A percentile compares a stretch with the other conserved stretches of the same genome.
phyloP scores from a whole-genome alignment of 2,329 filamentous ascomycete genomes.

The Xenosphaeropsis pyriputrescens region DNA sequence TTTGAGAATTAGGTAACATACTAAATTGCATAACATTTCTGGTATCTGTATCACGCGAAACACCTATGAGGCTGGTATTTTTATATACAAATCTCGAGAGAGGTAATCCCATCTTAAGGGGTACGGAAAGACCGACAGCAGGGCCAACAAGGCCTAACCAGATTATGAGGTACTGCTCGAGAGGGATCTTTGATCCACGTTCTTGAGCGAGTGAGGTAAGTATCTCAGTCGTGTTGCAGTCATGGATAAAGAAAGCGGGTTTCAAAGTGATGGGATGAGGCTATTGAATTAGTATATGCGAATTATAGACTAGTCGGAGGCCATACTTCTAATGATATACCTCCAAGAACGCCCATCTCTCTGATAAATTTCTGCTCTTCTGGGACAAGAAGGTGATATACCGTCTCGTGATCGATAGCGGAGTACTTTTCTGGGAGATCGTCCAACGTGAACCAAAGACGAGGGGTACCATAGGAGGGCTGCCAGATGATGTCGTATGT shows the following conservation, averaged over 20 bases:
- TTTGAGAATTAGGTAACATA: no score
- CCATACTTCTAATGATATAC: slow-evolving; percentile 26
- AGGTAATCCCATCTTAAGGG: slow-evolving; percentile 42
- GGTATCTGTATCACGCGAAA: no score
- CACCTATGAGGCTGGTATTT: no score
- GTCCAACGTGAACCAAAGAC: slow-evolving; percentile 60
- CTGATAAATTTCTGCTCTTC: slow-evolving; percentile 48
- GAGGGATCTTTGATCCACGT: slow-evolving; percentile 24
- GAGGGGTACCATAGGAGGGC: slow-evolving; percentile 59
- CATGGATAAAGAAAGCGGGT: slow-evolving; percentile 83
- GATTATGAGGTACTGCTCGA: slow-evolving; percentile 62
- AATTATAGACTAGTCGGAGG: no score
- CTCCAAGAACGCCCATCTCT: slow-evolving; percentile 48
- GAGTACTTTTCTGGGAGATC: slow-evolving; percentile 38
- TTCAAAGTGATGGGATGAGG: slow-evolving; percentile 63
- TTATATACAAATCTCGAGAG: no score
- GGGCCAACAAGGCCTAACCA: slow-evolving; percentile 84
- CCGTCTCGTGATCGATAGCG: slow-evolving; percentile 47
- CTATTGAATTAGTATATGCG: slow-evolving; percentile 5
- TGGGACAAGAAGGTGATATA: slow-evolving; percentile 59
- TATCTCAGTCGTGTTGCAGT: slow-evolving; percentile 74
- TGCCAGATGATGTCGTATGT: slow-evolving; percentile 63
- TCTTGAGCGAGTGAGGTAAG: slow-evolving; percentile 44
- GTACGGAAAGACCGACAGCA: slow-evolving; percentile 65
- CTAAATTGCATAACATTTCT: no score